Percentiles rank a stretch among this genome's conserved stretches.
Evolutionary conservation across 78 protist species (phyloP).

Genomic region (Polysphondylium violaceum): DNA sequence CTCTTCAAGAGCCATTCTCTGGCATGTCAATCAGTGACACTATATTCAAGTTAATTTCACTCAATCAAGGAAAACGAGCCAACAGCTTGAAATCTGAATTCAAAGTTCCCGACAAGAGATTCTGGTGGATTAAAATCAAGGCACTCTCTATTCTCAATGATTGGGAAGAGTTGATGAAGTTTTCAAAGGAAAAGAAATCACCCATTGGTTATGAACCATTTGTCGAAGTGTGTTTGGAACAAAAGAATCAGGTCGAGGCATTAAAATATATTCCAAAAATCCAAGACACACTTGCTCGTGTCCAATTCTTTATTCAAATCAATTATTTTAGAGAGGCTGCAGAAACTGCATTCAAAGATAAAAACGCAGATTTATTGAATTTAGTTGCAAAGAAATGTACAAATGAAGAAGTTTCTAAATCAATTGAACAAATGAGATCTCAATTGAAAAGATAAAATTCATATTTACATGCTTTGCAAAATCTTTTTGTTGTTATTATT

Average conservation of each 20-base stretch:
- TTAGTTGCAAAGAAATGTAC: constrained; percentile 60
- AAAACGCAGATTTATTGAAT: constrained; percentile 48
- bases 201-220: constrained; percentile 87
- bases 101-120: constrained; percentile 73
- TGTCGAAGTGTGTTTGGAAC: constrained; percentile 77
- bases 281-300: constrained; percentile 25
- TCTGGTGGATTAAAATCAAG: constrained; percentile 84
- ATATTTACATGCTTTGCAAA: no score
- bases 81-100: constrained; percentile 33
- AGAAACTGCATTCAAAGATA: constrained; percentile 76
- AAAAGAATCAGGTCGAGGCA: constrained; percentile 49
- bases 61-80: constrained; percentile 30
- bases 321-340: constrained; percentile 73
- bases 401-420: constrained; percentile 19
- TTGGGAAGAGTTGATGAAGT: constrained; percentile 54
- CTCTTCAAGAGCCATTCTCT: neutral
- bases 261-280: constrained; percentile 74
- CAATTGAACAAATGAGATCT: constrained; percentile 65
- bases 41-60: constrained; percentile 32
- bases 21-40: constrained; percentile 71
- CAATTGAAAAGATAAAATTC: constrained; percentile 54
- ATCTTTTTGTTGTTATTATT: no score
- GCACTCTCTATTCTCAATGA: constrained; percentile 48
- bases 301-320: constrained; percentile 59
- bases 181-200: constrained; percentile 75